A percentile compares a stretch with the other conserved stretches of the same genome.
phyloP scores from a whole-genome alignment of 495 filamentous ascomycete species.

The Penicillium dipodomyicola region DNA sequence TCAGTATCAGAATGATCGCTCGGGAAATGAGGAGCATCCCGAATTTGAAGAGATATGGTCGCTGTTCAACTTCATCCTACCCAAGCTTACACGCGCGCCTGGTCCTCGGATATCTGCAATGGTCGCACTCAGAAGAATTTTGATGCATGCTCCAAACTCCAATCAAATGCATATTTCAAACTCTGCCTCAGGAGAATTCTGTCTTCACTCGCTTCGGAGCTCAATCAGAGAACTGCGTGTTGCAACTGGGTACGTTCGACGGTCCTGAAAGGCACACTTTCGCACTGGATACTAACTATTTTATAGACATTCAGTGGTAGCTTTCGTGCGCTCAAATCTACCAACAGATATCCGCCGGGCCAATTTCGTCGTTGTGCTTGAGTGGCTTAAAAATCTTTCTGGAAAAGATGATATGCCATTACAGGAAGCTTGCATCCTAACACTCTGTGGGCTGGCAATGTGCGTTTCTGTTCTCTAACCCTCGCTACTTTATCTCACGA shows the following conservation, averaged over 20 bases:
- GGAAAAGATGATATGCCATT: constrained; percentile 59
- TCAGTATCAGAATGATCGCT: constrained; percentile 14
- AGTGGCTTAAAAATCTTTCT: constrained; percentile 66
- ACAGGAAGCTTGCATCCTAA: constrained; percentile 81
- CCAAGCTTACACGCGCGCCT: constrained; percentile 56
- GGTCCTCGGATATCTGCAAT: constrained; percentile 69
- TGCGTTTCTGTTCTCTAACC: constrained; percentile 29
- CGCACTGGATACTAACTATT: constrained; percentile 17
- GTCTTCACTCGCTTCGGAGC: constrained; percentile 73
- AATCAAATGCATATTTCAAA: constrained; percentile 62
- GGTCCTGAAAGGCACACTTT: constrained; percentile 20
- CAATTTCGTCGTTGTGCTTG: constrained; percentile 67
- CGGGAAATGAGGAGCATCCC: constrained; percentile 22
- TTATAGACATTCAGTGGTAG: constrained; percentile 58
- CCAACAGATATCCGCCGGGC: constrained; percentile 47
- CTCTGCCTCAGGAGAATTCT: constrained; percentile 72
- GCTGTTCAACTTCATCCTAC: constrained; percentile 55
- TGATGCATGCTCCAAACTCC: constrained; percentile 57
- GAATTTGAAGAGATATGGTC: constrained; percentile 48
- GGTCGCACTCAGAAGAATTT: constrained; percentile 63
- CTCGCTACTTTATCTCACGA: background rate
- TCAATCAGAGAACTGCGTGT: constrained; percentile 83
- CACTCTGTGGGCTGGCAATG: constrained; percentile 77
- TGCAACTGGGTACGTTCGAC: constrained; percentile 59
- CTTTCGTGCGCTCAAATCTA: constrained; percentile 58